A percentile compares a stretch with the other conserved stretches of the same genome.
These are phyloP conservation scores for Daldinia loculata DNA, from an alignment of 495 filamentous ascomycete species.

Conservation along the genomic window DNA sequence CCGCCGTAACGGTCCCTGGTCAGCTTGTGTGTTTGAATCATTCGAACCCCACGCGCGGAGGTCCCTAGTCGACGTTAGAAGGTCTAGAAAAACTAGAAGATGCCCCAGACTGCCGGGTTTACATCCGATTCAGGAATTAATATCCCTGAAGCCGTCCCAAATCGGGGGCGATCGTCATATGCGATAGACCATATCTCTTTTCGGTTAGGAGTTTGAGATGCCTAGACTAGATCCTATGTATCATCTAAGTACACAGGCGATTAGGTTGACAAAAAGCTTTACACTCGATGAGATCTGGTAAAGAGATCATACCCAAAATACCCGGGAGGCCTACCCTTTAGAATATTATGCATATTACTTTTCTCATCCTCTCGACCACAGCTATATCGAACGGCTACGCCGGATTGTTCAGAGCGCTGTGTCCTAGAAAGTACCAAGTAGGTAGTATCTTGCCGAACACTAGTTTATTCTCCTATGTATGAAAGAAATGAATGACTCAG, in stretches of 20 bases:
- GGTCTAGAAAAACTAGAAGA: conserved; percentile 40
- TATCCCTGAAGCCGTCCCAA: conserved; percentile 38
- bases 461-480: conserved; percentile 21
- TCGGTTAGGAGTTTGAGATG: conserved; percentile 38
- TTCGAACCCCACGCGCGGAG: conserved; percentile 39
- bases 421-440: background rate
- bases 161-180: conserved; percentile 41
- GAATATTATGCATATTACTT: background rate
- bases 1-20: conserved; percentile 25
- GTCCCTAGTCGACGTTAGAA: conserved; percentile 26
- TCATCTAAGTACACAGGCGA: background rate
- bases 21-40: conserved; percentile 30
- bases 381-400: background rate
- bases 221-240: conserved; percentile 38
- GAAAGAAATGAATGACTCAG: conserved; percentile 31
- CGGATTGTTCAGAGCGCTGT: background rate
- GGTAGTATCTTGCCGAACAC: background rate
- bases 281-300: background rate
- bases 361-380: background rate
- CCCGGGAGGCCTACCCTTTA: background rate
- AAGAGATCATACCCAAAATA: background rate
- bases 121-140: conserved; percentile 49
- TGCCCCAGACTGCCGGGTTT: conserved; percentile 47
- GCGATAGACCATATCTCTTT: conserved; percentile 29
- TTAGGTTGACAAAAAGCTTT: background rate